phyloP scores from a whole-genome alignment of 2,329 filamentous ascomycete genomes.

The Rhinocladiella similis region DNA sequence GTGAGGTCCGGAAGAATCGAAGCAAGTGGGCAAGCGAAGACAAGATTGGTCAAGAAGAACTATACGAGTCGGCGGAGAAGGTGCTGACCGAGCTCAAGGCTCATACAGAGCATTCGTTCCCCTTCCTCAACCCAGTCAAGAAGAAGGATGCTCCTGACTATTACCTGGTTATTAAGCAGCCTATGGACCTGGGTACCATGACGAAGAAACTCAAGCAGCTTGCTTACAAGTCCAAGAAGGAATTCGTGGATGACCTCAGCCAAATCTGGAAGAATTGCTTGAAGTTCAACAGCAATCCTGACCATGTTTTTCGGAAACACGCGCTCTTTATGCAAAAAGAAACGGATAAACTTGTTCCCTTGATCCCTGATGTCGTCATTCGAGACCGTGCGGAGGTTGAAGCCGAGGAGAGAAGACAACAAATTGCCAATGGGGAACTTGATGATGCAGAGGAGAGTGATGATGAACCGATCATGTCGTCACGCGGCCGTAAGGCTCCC shows the following conservation, averaged over 20 bases:
- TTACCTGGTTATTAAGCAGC: constrained; percentile 75
- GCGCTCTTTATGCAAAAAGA: constrained; percentile 96
- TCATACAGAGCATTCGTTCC: constrained; percentile 95
- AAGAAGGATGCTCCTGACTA: constrained; percentile 97
- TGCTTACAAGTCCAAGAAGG: constrained; percentile 82
- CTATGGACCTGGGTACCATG: constrained; percentile 97
- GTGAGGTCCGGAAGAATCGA: constrained; percentile 94
- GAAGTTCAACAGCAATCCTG: constrained; percentile 88
- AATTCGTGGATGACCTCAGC: constrained; percentile 91
- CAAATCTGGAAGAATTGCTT: constrained; percentile 97
- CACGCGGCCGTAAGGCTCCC: constrained; percentile 83
- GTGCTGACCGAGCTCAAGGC: constrained; percentile 96
- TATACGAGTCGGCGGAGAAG: constrained; percentile 96
- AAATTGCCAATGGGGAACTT: constrained; percentile 76
- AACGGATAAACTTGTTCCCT: constrained; percentile 90
- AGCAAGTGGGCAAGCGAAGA: constrained; percentile 99
- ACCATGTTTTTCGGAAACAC: constrained; percentile 85
- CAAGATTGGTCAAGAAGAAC: constrained; percentile 93
- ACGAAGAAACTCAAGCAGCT: constrained; percentile 91
- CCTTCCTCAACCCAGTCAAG: constrained; percentile 90
- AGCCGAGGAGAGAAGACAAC: constrained; percentile 76
- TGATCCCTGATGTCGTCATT: constrained; percentile 91
- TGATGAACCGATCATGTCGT: constrained; percentile 98
- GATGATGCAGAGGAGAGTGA: constrained; percentile 89
- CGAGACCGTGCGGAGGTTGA: constrained; percentile 92